Evolutionary conservation across 768 basidiomycete genomes (phyloP), one percentile per base, ranked within the genome.

Genomic region (Leucocoprinus leucothites): DNA sequence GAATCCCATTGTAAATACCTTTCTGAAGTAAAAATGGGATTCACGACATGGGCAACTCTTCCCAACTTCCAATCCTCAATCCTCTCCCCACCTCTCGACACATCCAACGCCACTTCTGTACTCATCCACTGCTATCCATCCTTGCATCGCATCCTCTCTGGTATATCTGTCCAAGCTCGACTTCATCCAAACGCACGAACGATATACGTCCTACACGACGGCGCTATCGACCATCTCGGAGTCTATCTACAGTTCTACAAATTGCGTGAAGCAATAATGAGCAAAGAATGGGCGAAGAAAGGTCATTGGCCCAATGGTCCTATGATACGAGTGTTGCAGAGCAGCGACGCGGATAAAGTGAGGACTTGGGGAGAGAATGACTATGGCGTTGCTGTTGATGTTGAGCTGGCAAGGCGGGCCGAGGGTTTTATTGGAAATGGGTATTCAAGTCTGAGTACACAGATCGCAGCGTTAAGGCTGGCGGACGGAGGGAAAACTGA

Each of bases 21-120:
- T 4, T 67, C 73, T 5, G 57, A 68, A 43, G 62, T 51, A 16
- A 64, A 66, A 22, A 63, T 65, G 9, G 75, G 74, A 9, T 78
- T 78, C 64, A 77, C 75, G 6, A 78, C 77, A 4, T 80, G 76
- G 78, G 73, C 71, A 5, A 77, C 75, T 6, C 71, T 80, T n/a
- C 76, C 76, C 14, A 13, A 62, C 16, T 61, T 80, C 9, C 51
- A 60, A 24, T 28, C 62, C 3, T 66, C 71, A 7, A 62, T 71
- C 14, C 61, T 69, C 47, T 62, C 70, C 1, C 76, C 76, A 4
- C 48, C 67, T n/a, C 68, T 80, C 35, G 65, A 75, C 50, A 60
- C 64, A 1, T 31, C 59, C 11, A 74, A 77, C 51, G 53, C 58
- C 9, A 70, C 70, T 7, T 75, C 76, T 2, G 60, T 74, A 48